Evolutionary conservation across 306 rosid genomes (phyloP).

Genomic region (Begonia loranthoides): DNA sequence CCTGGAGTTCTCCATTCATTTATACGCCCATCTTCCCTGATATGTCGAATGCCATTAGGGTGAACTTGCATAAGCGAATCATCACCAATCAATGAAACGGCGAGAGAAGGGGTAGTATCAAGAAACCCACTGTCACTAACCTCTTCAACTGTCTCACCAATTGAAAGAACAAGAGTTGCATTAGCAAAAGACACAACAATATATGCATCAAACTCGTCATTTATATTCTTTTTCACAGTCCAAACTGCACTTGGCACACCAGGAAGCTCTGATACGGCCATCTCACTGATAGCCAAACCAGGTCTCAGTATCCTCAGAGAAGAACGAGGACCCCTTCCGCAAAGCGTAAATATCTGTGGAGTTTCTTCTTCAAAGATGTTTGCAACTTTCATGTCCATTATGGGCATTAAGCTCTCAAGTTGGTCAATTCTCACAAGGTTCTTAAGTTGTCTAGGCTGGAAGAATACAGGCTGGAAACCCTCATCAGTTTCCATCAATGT

Average conservation of each 20-base stretch:
- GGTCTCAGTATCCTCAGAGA: constrained; percentile 86
- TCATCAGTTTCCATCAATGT: constrained; percentile 77
- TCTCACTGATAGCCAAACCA: constrained; percentile 93
- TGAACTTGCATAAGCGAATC: constrained; percentile 99
- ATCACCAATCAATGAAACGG: constrained; percentile 94
- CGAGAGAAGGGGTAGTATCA: constrained; percentile 86
- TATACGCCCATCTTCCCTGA: constrained; percentile 93
- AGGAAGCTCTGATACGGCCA: constrained; percentile 97
- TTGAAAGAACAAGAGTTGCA: constrained; percentile 90
- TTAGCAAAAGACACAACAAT: constrained; percentile 88
- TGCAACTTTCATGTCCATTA: constrained; percentile 83
- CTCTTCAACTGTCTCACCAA: constrained; percentile 98
- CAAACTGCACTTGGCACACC: constrained; percentile 93
- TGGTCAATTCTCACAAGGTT: constrained; percentile 94
- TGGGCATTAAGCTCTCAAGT: constrained; percentile 87
- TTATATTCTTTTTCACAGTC: constrained; percentile 90
- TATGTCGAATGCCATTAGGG: constrained; percentile 96
- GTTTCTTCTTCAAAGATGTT: constrained; percentile 95
- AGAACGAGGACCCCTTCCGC: constrained; percentile 95
- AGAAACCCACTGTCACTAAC: constrained; percentile 95
- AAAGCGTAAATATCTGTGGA: constrained; percentile 85
- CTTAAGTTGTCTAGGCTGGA: constrained; percentile 72
- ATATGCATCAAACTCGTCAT: constrained; percentile 89
- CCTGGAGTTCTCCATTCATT: constrained; percentile 99
- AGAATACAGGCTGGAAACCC: constrained; percentile 88